Evolutionary conservation across 2,329 filamentous ascomycete genomes (phyloP).

Genomic region (Aciculosporium take): DNA sequence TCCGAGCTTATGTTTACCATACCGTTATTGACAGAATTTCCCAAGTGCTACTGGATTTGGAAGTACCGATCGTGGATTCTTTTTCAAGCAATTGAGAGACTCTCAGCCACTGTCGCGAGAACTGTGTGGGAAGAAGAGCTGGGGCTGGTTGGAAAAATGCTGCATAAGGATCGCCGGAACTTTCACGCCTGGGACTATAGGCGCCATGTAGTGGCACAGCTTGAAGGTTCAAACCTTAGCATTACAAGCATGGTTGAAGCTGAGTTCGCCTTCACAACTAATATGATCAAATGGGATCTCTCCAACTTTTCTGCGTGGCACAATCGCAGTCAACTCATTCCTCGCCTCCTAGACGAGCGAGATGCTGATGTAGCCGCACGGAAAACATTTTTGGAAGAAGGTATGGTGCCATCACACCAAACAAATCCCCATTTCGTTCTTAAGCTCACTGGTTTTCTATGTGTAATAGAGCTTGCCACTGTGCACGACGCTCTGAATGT

Average conservation of each 20-base stretch:
- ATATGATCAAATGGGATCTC: constrained; percentile 71
- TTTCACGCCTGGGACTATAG: constrained; percentile 96
- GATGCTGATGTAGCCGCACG: constrained; percentile 48
- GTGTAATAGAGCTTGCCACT: constrained; percentile 49
- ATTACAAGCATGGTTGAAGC: constrained; percentile 54
- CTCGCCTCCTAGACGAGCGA: constrained; percentile 58
- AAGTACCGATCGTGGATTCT: constrained; percentile 85
- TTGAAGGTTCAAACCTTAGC: constrained; percentile 45
- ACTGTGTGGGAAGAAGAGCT: constrained; percentile 76
- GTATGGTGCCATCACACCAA: constrained; percentile 22
- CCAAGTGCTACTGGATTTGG: constrained; percentile 99
- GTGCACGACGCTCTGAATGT: constrained; percentile 71
- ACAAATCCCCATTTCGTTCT: constrained; percentile 3
- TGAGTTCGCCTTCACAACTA: constrained; percentile 82
- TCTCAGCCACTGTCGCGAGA: constrained; percentile 42
- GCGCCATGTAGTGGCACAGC: constrained; percentile 57
- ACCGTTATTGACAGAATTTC: constrained; percentile 68
- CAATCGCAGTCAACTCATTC: constrained; percentile 71
- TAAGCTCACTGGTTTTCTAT: background rate
- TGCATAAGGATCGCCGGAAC: constrained; percentile 72
- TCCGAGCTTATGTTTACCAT: constrained; percentile 72
- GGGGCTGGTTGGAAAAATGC: constrained; percentile 72
- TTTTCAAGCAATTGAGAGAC: constrained; percentile 49
- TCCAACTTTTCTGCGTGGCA: constrained; percentile 99
- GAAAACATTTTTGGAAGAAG: constrained; percentile 55